phyloP scores from a whole-genome alignment of 2,329 filamentous ascomycete genomes.

The Sporothrix dimorphospora region DNA sequence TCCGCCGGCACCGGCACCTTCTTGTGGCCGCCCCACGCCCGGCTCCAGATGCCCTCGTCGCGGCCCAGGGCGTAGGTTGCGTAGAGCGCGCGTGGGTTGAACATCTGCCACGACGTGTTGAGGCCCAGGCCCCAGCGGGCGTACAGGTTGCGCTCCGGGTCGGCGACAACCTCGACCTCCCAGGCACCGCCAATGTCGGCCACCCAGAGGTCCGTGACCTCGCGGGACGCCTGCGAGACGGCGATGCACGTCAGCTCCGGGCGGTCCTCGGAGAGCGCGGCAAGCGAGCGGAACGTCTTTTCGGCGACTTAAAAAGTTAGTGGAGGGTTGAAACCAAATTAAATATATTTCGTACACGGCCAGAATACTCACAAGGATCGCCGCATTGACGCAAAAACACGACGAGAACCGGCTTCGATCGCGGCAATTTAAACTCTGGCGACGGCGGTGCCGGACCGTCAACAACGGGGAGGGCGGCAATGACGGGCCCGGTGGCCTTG shows the following conservation, averaged over 20 bases:
- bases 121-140: slow-evolving; percentile 67
- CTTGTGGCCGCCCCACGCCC: slow-evolving; percentile 45
- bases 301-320: slow-evolving; percentile 63
- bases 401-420: slow-evolving; percentile 61
- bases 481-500: slow-evolving; percentile 37
- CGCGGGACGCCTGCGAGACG: slow-evolving; percentile 61
- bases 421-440: slow-evolving; percentile 55
- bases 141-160: slow-evolving; percentile 61
- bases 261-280: slow-evolving; percentile 55
- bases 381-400: slow-evolving; percentile 74
- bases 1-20: slow-evolving; percentile 27
- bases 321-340: not conserved
- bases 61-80: slow-evolving; percentile 61
- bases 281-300: slow-evolving; percentile 63
- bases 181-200: slow-evolving; percentile 59
- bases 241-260: slow-evolving; percentile 60
- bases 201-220: slow-evolving; percentile 61
- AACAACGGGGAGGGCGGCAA: slow-evolving; percentile 53
- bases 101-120: slow-evolving; percentile 63
- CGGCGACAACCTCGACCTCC: slow-evolving; percentile 62
- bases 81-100: slow-evolving; percentile 61
- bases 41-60: slow-evolving; percentile 67
- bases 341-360: not conserved
- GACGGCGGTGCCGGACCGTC: slow-evolving; percentile 61
- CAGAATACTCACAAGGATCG: slow-evolving; percentile 63